A percentile compares a stretch with the other conserved stretches of the same genome.
Conservation (phyloP, 2,329 filamentous ascomycete genomes). For the Ascochyta koolunga region DNA sequence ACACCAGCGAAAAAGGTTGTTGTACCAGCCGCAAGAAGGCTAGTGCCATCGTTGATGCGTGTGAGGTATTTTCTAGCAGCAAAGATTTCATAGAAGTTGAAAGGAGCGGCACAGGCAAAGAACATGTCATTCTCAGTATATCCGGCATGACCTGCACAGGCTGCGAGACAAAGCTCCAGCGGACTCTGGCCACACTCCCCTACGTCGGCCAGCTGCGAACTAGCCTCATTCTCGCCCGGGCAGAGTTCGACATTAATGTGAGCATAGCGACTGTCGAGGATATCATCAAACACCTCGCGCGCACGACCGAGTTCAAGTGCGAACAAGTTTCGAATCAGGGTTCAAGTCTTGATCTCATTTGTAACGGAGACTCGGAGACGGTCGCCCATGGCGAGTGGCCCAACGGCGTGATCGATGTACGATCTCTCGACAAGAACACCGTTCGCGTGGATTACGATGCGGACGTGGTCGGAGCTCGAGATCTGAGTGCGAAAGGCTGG, state of each 20-base stretch:
- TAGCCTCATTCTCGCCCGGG: constrained; percentile 68
- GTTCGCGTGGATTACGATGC: constrained; percentile 57
- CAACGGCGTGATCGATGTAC: constrained; percentile 27
- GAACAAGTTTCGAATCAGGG: constrained; percentile 44
- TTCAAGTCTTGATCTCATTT: constrained; percentile 31
- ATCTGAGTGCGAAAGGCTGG: constrained; percentile 50
- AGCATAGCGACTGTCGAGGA: constrained; percentile 30
- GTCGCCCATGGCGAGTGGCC: constrained; percentile 30
- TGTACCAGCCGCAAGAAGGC: too few species aligned
- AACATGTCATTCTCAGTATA: constrained; percentile 67
- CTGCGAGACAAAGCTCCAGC: constrained; percentile 69
- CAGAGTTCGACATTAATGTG: constrained; percentile 67
- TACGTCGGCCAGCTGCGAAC: constrained; percentile 64
- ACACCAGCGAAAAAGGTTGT: too few species aligned
- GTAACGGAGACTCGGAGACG: constrained; percentile 8
- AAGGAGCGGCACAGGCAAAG: constrained; percentile 36
- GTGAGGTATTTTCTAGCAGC: neutral
- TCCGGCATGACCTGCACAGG: constrained; percentile 77
- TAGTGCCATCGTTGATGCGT: too few species aligned
- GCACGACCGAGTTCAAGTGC: constrained; percentile 68
- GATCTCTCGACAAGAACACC: constrained; percentile 21
- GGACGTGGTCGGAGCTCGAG: constrained; percentile 55
- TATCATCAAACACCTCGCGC: constrained; percentile 60
- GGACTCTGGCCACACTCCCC: constrained; percentile 57
- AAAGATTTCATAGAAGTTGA: constrained; percentile 24